These are phyloP conservation scores for cucumber (Cucumis sativus) DNA, from an alignment of 306 rosid species.

Conservation along the genomic window DNA sequence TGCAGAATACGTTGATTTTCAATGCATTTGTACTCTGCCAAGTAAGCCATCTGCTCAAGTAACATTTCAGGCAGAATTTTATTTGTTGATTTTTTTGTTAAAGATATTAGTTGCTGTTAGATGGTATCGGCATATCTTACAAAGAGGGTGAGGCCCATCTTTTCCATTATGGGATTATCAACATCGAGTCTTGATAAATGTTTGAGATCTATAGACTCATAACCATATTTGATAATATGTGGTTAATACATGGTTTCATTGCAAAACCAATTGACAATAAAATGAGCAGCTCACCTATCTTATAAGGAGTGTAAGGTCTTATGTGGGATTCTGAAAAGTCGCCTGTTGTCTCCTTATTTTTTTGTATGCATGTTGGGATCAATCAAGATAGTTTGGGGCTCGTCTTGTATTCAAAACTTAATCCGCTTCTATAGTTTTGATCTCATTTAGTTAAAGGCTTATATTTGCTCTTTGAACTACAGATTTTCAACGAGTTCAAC, in stretches of 20 bases:
- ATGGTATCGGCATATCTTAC: too few species aligned
- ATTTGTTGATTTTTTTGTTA: neutral
- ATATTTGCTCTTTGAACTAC: constrained; percentile 7
- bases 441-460: neutral
- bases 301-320: too few species aligned
- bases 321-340: neutral
- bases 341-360: neutral
- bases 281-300: too few species aligned
- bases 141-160: too few species aligned
- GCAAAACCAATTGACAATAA: too few species aligned
- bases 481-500: constrained; percentile 85
- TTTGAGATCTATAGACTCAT: too few species aligned
- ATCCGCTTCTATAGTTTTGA: neutral
- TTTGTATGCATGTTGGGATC: neutral
- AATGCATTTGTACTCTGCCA: constrained; percentile 91
- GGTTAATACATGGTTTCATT: too few species aligned
- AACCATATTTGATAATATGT: too few species aligned
- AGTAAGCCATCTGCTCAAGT: constrained; percentile 32
- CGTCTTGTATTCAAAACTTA: neutral
- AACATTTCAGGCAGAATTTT: neutral
- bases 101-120: too few species aligned
- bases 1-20: constrained; percentile 84
- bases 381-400: neutral
- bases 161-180: too few species aligned
- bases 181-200: too few species aligned